Percentiles rank a stretch among this genome's conserved stretches.
Evolutionary conservation across 148 eudicot genomes (phyloP).

Genomic region (Vaccinium darrowii): DNA sequence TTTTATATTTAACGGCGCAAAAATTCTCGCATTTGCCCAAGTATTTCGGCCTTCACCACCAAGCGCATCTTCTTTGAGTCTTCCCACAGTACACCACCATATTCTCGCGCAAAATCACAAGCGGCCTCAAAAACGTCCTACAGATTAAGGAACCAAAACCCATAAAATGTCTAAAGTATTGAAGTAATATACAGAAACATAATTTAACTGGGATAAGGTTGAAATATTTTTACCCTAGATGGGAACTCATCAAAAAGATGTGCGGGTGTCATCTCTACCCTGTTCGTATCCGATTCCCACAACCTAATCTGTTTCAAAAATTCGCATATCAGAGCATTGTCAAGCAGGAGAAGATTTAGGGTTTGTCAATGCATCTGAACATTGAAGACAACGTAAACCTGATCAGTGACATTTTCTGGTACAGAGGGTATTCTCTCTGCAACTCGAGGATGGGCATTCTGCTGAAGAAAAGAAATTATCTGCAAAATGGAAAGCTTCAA

Average conservation of each 20-base stretch:
- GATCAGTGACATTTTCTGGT: constrained; percentile 98
- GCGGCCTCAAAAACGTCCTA: constrained; percentile 89
- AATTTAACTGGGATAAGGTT: neutral
- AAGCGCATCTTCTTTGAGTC: constrained; percentile 69
- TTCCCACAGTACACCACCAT: constrained; percentile 72
- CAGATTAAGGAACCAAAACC: constrained; percentile 13
- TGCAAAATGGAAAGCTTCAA: constrained; percentile 37
- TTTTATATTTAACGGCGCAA: constrained; percentile 49
- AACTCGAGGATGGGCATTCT: constrained; percentile 97
- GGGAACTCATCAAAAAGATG: constrained; percentile 78
- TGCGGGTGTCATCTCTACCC: constrained; percentile 77
- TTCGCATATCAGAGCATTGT: neutral
- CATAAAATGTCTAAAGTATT: neutral
- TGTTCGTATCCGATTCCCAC: constrained; percentile 92
- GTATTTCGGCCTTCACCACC: constrained; percentile 67
- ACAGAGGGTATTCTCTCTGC: constrained; percentile 82
- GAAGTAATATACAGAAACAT: neutral
- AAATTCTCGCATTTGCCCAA: constrained; percentile 61
- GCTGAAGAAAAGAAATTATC: constrained; percentile 91
- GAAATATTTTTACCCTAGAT: constrained; percentile 46
- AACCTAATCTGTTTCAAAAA: constrained; percentile 66
- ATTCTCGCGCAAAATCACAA: constrained; percentile 80
- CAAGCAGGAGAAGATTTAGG: neutral
- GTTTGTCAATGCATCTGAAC: neutral
- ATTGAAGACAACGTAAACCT: constrained; percentile 38